Base-by-base conservation (phyloP, 371 early-diverging fungal genomes). In the Choanephora cucurbitarum region DNA sequence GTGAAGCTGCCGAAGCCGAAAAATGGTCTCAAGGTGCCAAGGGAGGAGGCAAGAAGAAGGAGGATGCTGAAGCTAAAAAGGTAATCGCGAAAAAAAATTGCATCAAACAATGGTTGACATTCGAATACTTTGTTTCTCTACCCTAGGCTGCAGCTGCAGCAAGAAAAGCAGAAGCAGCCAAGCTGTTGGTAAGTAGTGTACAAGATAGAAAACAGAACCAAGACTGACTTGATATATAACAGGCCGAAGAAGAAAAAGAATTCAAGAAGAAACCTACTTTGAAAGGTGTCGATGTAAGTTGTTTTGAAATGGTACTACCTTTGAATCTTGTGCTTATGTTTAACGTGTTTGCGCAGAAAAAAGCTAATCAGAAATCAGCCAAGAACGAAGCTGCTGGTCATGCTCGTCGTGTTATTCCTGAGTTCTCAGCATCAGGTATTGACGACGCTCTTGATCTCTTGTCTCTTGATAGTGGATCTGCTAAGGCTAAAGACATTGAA, bases 11-110 rank as follows among this genome's bases (percentile, higher is more conserved):
- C 23, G 89, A 87, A 50, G 69, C 84, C 40, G 78, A 69, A 9
- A 77, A 83, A n/a, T 93, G 93, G 93, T 56, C 80, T 24, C 70
- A 78, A 58, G 93, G 93, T 18, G 66, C 91, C 45, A 91, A 92
- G 28, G 28, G 28, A 68, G 69, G 79, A 48, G 73, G 72, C 62
- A 91, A 89, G 71, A 86, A 89, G 68, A 90, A 87, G 44, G 70
- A 68, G 21, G 83, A 37, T 14, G 10, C 87, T 45, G 84, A 80
- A 39, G 87, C 86, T 45, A 91, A 88, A 70, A 83, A 82, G 63
- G 85, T 81, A 73, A 15, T 13, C 13, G 10, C 37, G 10, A 32
- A 17, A 32, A 32, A 37, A 37, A 9, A 3, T 9, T 13, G 37
- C 37, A 7, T 37, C 14, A 2, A 49, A 7, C 13, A 32, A 47